Evolutionary conservation across 2,329 filamentous ascomycete genomes (phyloP).

Genomic region (Cryphonectria radicalis): DNA sequence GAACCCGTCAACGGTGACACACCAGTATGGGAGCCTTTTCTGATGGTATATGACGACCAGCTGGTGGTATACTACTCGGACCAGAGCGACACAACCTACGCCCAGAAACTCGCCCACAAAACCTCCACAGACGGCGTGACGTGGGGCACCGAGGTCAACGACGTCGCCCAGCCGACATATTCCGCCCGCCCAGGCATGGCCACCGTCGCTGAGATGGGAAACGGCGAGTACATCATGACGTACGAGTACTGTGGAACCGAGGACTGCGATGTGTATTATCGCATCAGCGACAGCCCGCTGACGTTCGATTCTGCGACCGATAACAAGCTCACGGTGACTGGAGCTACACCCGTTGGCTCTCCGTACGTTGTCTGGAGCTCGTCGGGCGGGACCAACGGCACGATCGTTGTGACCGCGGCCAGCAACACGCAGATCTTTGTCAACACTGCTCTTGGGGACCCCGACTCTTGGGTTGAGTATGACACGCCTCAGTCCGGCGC

Average conservation of each 20-base stretch:
- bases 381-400: constrained; percentile 48
- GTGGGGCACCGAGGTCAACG: constrained; percentile 64
- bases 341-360: constrained; percentile 41
- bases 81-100: constrained; percentile 67
- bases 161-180: constrained; percentile 66
- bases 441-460: constrained; percentile 46
- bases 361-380: constrained; percentile 51
- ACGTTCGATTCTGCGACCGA: constrained; percentile 41
- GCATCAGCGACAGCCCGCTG: constrained; percentile 45
- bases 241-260: constrained; percentile 57
- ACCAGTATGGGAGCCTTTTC: constrained; percentile 74
- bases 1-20: constrained; percentile 66
- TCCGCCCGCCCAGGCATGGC: constrained; percentile 72
- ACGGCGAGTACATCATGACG: constrained; percentile 63
- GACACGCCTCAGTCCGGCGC: constrained; percentile 41
- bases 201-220: constrained; percentile 60
- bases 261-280: constrained; percentile 50
- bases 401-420: constrained; percentile 46
- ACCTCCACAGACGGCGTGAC: constrained; percentile 59
- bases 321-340: constrained; percentile 39
- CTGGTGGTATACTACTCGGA: constrained; percentile 73
- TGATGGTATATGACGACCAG: constrained; percentile 60
- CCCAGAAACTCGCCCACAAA: constrained; percentile 72
- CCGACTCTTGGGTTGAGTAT: constrained; percentile 43
- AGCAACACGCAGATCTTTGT: constrained; percentile 45